These are phyloP conservation scores for Saposhnikovia divaricata DNA, from an alignment of 129 eudicot genomes.

Conservation along the genomic window DNA sequence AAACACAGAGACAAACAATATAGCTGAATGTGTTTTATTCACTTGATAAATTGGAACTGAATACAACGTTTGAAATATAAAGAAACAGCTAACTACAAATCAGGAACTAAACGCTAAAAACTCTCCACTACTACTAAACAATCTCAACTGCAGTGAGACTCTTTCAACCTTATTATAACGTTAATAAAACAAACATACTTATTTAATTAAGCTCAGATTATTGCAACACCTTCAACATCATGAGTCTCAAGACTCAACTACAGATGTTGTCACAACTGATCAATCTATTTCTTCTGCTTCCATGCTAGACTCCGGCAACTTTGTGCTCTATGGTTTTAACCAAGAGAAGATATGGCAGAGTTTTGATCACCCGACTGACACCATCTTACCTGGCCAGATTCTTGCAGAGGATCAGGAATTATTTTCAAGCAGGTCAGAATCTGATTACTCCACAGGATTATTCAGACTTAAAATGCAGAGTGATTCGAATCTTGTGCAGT, in stretches of 20 bases:
- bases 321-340: conserved; percentile 3
- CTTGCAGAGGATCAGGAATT: background rate
- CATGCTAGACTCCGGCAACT: conserved; percentile 13
- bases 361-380: background rate
- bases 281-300: conserved; percentile 1
- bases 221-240: no score
- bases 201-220: no score
- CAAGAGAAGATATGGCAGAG: background rate
- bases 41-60: no score
- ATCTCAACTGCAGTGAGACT: no score
- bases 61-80: no score
- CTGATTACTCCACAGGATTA: conserved; percentile 14
- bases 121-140: no score
- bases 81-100: no score
- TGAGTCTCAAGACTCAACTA: background rate
- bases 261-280: background rate
- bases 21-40: no score
- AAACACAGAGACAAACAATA: no score
- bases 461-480: conserved; percentile 29
- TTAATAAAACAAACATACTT: no score
- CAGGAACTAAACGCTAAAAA: no score
- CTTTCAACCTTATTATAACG: no score
- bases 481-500: conserved; percentile 16
- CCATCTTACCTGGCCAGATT: conserved; percentile 14
- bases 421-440: conserved; percentile 15